A percentile compares a stretch with the other conserved stretches of the same genome.
Evolutionary conservation across 805 yeast genomes (phyloP).

Genomic region (Wickerhamiella australiensis): DNA sequence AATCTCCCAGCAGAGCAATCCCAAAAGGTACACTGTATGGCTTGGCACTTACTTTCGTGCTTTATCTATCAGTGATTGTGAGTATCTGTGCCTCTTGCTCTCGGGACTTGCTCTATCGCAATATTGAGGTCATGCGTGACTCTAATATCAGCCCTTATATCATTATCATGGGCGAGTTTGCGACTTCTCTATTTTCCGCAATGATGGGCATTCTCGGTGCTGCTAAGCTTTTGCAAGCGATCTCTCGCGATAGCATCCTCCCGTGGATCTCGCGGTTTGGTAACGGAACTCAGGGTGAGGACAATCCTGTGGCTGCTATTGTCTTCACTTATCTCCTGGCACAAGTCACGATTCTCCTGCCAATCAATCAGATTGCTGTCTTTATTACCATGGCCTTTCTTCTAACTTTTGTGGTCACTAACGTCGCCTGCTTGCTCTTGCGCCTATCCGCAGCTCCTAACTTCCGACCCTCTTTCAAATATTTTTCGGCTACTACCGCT

Average conservation of each 20-base stretch:
- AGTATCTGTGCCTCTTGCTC: conserved; percentile 74
- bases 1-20: conserved; percentile 74
- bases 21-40: conserved; percentile 94
- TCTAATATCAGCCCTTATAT: conserved; percentile 56
- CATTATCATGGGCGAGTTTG: conserved; percentile 76
- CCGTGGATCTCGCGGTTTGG: conserved; percentile 62
- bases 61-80: conserved; percentile 69
- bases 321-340: conserved; percentile 69
- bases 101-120: conserved; percentile 59
- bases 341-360: conserved; percentile 76
- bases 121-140: conserved; percentile 76
- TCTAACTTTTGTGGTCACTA: conserved; percentile 91
- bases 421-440: conserved; percentile 81
- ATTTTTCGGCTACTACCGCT: conserved; percentile 75
- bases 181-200: conserved; percentile 84
- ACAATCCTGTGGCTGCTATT: conserved; percentile 51
- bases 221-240: conserved; percentile 80
- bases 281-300: conserved; percentile 37
- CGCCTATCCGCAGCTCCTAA: conserved; percentile 94
- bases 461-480: conserved; percentile 88
- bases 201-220: conserved; percentile 96
- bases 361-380: conserved; percentile 87
- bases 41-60: conserved; percentile 56
- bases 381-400: conserved; percentile 94
- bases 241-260: conserved; percentile 75